Evolutionary conservation across 345 rosid species (phyloP).

Genomic region (Conringia planisiliqua): DNA sequence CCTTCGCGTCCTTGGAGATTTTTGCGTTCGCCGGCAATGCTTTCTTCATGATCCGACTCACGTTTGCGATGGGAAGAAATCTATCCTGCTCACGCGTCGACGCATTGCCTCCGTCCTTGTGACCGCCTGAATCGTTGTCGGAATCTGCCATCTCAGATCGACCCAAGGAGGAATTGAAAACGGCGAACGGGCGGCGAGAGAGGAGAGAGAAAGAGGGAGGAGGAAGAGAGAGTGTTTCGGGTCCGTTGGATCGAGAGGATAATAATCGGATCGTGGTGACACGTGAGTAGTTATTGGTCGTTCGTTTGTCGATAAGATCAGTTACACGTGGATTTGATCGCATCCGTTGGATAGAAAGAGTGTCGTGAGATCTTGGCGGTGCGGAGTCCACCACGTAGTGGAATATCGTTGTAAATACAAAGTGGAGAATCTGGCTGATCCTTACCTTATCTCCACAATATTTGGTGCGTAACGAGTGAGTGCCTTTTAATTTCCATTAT

Average conservation of each 20-base stretch:
- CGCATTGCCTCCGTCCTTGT: conserved; percentile 38
- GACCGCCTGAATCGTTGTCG: conserved; percentile 61
- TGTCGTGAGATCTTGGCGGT: conserved; percentile 6
- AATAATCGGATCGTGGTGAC: conserved; percentile 45
- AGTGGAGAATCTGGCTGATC: background rate
- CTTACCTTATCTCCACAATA: background rate
- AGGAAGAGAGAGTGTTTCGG: conserved; percentile 26
- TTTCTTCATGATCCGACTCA: conserved; percentile 75
- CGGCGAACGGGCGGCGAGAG: background rate
- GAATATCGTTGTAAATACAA: background rate
- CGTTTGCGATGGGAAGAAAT: conserved; percentile 68
- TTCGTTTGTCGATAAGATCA: conserved; percentile 56
- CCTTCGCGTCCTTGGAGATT: conserved; percentile 75
- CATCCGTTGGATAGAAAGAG: conserved; percentile 34
- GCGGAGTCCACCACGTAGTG: background rate
- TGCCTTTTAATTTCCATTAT: background rate
- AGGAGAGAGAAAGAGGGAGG: conserved; percentile 2
- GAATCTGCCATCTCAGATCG: conserved; percentile 59
- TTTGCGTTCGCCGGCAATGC: conserved; percentile 71
- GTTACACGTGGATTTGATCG: conserved; percentile 9
- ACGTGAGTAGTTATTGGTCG: conserved; percentile 47
- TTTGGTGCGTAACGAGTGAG: background rate
- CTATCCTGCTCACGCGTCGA: conserved; percentile 62
- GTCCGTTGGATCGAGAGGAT: conserved; percentile 57
- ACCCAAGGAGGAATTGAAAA: background rate